Base-by-base conservation (phyloP, 106 monocot species). In the Platanthera guangdongensis region DNA sequence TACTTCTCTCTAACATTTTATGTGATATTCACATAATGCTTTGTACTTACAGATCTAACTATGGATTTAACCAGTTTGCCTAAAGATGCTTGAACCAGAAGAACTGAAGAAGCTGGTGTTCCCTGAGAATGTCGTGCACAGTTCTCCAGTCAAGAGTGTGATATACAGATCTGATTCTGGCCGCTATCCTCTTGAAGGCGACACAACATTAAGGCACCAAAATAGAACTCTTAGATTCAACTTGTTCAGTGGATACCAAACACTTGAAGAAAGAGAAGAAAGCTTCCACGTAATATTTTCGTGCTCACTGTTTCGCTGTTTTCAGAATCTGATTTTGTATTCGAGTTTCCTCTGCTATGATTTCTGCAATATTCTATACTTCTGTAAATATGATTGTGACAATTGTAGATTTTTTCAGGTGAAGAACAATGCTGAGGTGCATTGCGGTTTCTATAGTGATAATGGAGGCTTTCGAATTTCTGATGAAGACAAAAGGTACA, bases 361-460 rank as follows among this genome's bases (percentile, higher is more conserved):
- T 48, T 70, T 46, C 47, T 18, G 10, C 67, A 30, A 48, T 45
- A 47, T 48, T 53, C 14, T 53, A 14, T 14, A 8, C 14, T 53
- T 14, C 53, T 14, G 39, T 39, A 39, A 39, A 39, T 39, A 67
- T 45, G 67, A 9, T 32, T 67, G 2, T 67, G 19, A 19, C 25
- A 78, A 32, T 50, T 68, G 9, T 16, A 8, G 1, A 3, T 57
- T 69, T 68, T 87, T 82, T 69, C 83, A 94, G 97, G 83, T 88
- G 7, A 86, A 83, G 77, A 81, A 85, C 83, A 85, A 75, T 83
- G 81, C 83, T 76, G 62, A 50, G 22, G 91, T 92, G 69, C 89
- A 99, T 80, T 99, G 94, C 87, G 97, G 97, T 59, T 94, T 99
- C 86, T 94, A 90, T 74, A 88, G 82, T 85, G 89, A 92, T 72